These are phyloP conservation scores for Macaranga tanarius DNA, from an alignment of 441 rosid genomes.

Conservation along the genomic window DNA sequence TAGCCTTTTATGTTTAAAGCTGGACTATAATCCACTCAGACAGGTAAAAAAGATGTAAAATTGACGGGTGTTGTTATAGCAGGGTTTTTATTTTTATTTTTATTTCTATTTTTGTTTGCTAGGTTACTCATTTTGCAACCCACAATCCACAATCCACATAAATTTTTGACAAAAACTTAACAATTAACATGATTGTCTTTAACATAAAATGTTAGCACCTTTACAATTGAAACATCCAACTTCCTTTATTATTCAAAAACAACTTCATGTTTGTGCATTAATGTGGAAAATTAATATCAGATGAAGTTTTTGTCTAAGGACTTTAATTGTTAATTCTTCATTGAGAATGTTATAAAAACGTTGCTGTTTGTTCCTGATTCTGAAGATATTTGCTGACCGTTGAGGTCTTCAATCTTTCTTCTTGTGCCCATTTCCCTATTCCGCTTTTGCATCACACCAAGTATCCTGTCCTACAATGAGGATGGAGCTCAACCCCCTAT, in stretches of 20 bases:
- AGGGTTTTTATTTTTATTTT: too few relatives aligned
- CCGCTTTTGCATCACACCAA: background rate
- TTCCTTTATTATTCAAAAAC: background rate
- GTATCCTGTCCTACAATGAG: too few relatives aligned
- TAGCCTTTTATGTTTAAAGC: conserved; percentile 70
- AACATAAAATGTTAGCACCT: too few relatives aligned
- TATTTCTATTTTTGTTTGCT: too few relatives aligned
- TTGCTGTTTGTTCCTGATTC: background rate
- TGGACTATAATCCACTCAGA: conserved; percentile 72
- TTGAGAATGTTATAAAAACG: background rate
- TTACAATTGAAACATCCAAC: too few relatives aligned
- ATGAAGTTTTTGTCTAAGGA: background rate
- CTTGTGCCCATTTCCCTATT: background rate
- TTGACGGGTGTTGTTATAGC: background rate
- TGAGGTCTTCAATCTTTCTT: too few relatives aligned
- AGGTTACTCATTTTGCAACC: too few relatives aligned
- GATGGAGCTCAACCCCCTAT: too few relatives aligned
- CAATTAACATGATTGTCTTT: too few relatives aligned
- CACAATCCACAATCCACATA: too few relatives aligned
- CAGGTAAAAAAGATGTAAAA: conserved; percentile 50
- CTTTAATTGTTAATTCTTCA: background rate
- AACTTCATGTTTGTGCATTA: background rate
- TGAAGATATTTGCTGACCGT: background rate
- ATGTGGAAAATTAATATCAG: background rate
- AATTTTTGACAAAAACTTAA: too few relatives aligned